A percentile compares a stretch with the other conserved stretches of the same genome.
These are phyloP conservation scores for Arthroderma uncinatum DNA, from an alignment of 2,329 filamentous ascomycete genomes.

Conservation along the genomic window DNA sequence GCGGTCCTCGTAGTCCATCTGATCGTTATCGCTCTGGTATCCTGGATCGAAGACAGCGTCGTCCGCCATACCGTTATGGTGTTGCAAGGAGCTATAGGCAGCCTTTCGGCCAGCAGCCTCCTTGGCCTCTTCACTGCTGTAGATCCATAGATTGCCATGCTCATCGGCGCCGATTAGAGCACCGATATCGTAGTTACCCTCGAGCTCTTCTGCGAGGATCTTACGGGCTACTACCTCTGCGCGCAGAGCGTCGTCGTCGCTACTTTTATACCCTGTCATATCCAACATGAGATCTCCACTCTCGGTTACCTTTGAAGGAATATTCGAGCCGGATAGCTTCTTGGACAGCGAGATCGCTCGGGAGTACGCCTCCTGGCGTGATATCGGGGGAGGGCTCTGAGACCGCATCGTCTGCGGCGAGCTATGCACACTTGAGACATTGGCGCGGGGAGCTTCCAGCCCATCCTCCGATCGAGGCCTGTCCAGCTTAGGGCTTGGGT, in stretches of 20 bases:
- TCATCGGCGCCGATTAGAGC: conserved; percentile 91
- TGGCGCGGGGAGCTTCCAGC: not conserved
- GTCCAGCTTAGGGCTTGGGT: not conserved
- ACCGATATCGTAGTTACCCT: conserved; percentile 93
- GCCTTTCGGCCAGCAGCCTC: conserved; percentile 64
- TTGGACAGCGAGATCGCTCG: conserved; percentile 76
- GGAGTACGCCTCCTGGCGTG: conserved; percentile 63
- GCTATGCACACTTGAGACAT: not conserved
- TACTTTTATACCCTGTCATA: conserved; percentile 94
- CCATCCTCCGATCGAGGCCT: not conserved
- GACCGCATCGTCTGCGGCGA: conserved; percentile 39
- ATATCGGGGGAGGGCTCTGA: conserved; percentile 63
- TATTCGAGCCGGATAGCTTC: conserved; percentile 79
- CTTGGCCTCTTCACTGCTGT: conserved; percentile 94
- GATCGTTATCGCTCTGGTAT: conserved; percentile 78
- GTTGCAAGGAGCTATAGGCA: conserved; percentile 42
- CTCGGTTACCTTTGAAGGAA: conserved; percentile 84
- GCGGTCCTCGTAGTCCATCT: conserved; percentile 53
- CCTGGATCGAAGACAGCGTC: conserved; percentile 87
- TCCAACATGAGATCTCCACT: conserved; percentile 93
- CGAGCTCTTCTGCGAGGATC: conserved; percentile 81
- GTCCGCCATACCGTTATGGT: conserved; percentile 45
- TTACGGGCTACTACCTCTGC: conserved; percentile 90
- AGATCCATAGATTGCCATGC: conserved; percentile 97
- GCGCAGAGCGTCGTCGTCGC: conserved; percentile 79